Base-by-base conservation (phyloP, 2,329 filamentous ascomycete species). In the Falciphora oryzae region DNA sequence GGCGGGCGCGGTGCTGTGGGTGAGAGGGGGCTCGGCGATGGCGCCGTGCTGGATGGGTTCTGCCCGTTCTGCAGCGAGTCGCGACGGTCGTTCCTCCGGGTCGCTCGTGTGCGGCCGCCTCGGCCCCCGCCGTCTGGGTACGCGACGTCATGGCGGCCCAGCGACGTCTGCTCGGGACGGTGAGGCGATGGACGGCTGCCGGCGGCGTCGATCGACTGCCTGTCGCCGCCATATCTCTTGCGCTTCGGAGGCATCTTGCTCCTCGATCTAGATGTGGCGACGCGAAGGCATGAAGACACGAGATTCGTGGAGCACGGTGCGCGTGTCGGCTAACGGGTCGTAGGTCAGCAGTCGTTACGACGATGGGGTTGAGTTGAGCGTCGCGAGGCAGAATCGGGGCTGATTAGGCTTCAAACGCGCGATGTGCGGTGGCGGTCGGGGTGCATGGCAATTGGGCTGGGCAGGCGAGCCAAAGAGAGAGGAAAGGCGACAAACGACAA, bases 101-200 rank as follows among this genome's bases (percentile, higher is more conserved):
- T 78, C 65, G 77, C 77, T n/a, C 44, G 44, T 25, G 22, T 8
- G 67, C 81, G 75, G n/a, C 73, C 74, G 61, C 78, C 77, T 64
- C 82, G 79, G 57, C 76, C 77, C 71, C 77, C 75, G 56, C 77
- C 77, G 71, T 84, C 80, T 61, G 71, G 68, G 62, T 75, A 74
- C 68, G 82, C 80, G 75, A 82, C 76, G 64, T 89, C 86, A 73
- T 87, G 84, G 67, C 87, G 85, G 58, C 78, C 84, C 64, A 87
- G 71, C 56, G 75, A 71, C 8, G 82, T 82, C 69, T 88, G 83
- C 63, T 79, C 81, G 60, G 87, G 86, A 44, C 85, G 84, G 75
- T 89, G 85, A 63, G 87, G 87, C 62, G 86, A 83, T 27, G 86
- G 85, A 66, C 87, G 80, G 67, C 76, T 76, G 65, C 77, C 79